Evolutionary conservation across 257 asterid genomes (phyloP), one percentile per base, ranked within the genome.

Genomic region (Fraxinus cuspidata): DNA sequence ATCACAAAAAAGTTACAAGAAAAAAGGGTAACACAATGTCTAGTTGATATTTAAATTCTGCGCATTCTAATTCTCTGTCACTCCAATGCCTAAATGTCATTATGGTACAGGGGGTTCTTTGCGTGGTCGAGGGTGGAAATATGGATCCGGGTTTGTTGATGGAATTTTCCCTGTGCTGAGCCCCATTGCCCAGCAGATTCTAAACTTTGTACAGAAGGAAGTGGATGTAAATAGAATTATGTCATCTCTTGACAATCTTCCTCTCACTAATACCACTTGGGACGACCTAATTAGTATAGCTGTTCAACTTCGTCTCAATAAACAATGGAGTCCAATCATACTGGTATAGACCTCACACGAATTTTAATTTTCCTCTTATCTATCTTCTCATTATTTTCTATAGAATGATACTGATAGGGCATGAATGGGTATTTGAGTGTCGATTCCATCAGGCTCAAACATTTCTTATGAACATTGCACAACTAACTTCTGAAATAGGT

Each of bases 81-180:
- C 7, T 42, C 49, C 38, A 23, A 70, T 70, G 73, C 68, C 32
- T 29, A 38, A 79, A 25, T 75, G 29, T 78, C 47, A 29, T 79
- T 75, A 71, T 71, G 77, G 18, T 42, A 3, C 81, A 93, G 98
- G 95, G 79, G 98, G 98, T 76, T 90, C 98, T 23, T 78, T 93
- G 78, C 88, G 97, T 83, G 96, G 98, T 25, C 92, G 79, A 84
- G 98, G 98, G 83, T 93, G 98, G 98, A 89, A 93, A 78, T 93
- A 90, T 73, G 98, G 97, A 40, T 93, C 97, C 7, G 97, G 98
- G 56, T 92, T 93, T 77, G 97, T 93, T 9, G 96, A 92, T 75
- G 98, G 96, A 51, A 86, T 93, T 47, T 92, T 90, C 83, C 98
- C 98, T 0, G 95, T 93, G n/a, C 79, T 93, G 81, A 93, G 95